Evolutionary conservation across 2,329 filamentous ascomycete genomes (phyloP).

Genomic region (Akanthomyces dipterigenus): DNA sequence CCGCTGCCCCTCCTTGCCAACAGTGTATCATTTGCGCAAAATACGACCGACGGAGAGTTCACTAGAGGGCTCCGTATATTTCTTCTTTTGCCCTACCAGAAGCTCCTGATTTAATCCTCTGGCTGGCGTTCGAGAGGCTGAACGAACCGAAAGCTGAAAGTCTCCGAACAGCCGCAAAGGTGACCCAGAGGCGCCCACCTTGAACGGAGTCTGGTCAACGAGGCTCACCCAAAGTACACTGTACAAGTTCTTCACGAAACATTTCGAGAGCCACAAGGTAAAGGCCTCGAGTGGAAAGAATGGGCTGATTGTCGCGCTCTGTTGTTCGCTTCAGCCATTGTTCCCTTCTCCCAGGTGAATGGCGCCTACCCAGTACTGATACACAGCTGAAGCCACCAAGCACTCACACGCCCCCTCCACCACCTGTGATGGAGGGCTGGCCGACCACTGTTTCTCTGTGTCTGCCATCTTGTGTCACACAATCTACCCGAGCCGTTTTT

Average conservation of each 20-base stretch:
- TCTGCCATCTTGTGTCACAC: constrained; percentile 1
- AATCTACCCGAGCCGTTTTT: neutral
- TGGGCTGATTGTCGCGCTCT: neutral
- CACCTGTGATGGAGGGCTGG: neutral
- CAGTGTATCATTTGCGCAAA: neutral
- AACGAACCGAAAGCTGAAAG: neutral
- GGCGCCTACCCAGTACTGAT: too few species aligned
- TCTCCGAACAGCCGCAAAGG: neutral
- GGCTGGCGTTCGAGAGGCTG: neutral
- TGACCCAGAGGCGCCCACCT: neutral
- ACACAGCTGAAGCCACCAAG: neutral
- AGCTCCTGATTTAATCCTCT: neutral
- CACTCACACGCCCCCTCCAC: neutral
- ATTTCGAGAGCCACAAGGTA: neutral
- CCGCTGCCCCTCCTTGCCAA: neutral
- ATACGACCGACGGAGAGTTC: neutral
- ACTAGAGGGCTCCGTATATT: neutral
- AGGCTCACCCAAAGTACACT: neutral
- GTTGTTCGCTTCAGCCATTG: neutral
- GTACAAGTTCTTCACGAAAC: neutral
- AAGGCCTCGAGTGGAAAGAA: neutral
- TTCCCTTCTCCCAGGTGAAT: neutral
- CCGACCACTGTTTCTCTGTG: neutral
- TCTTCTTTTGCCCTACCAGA: neutral
- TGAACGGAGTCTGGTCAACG: neutral